Conservation (phyloP, 2,329 filamentous ascomycete genomes). For the Epichloe brachyelytri region DNA sequence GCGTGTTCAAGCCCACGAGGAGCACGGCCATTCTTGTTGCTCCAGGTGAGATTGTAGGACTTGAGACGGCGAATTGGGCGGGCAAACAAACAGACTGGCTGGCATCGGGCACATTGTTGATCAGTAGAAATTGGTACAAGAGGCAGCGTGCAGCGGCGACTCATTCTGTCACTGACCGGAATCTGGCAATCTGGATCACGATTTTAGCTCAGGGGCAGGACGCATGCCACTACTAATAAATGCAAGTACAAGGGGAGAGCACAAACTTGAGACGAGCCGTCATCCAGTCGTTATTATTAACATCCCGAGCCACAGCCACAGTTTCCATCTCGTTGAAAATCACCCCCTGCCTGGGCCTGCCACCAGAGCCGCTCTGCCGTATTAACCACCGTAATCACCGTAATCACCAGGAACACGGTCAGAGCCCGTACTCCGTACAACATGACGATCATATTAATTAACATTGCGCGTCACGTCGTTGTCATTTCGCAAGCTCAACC, state of each 20-base stretch:
- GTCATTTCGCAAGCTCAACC: no score
- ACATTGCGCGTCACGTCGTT: no score
- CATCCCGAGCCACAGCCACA: conserved; percentile 3
- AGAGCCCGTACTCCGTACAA: neutral
- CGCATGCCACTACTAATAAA: conserved; percentile 5
- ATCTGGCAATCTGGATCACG: neutral
- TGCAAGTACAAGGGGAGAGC: conserved; percentile 13
- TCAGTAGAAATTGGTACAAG: no score
- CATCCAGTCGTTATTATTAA: conserved; percentile 16
- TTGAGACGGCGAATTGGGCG: neutral
- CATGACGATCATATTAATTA: neutral
- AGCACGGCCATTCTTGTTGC: neutral
- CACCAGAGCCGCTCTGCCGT: neutral
- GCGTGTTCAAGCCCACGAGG: neutral
- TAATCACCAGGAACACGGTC: no score
- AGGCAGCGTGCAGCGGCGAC: neutral
- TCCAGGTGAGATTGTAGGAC: neutral
- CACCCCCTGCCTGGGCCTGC: no score
- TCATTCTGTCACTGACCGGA: neutral
- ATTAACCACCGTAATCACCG: no score
- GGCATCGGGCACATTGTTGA: neutral
- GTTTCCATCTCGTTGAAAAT: neutral
- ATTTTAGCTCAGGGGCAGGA: conserved; percentile 7
- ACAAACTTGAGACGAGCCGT: conserved; percentile 20
- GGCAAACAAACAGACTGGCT: neutral